These are phyloP conservation scores for Camelina hispida DNA, from an alignment of 345 rosid species.

Conservation along the genomic window DNA sequence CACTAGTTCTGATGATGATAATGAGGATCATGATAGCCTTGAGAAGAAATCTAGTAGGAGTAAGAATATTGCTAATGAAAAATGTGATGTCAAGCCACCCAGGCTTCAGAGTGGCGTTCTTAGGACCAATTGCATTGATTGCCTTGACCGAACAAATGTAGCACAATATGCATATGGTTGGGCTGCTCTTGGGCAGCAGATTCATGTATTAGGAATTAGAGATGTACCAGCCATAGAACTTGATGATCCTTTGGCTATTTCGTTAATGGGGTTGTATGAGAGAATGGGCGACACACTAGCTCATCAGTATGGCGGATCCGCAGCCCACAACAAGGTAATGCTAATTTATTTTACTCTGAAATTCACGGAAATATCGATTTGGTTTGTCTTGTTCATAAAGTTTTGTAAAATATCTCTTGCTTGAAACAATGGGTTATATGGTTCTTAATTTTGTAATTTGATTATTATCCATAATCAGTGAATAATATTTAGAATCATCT, in stretches of 20 bases:
- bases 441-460: constrained; percentile 13
- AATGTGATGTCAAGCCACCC: constrained; percentile 53
- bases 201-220: constrained; percentile 63
- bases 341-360: not conserved
- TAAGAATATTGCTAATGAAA: constrained; percentile 50
- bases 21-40: constrained; percentile 48
- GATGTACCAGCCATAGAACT: constrained; percentile 66
- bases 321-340: constrained; percentile 86
- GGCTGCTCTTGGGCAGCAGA: constrained; percentile 91
- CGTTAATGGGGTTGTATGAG: constrained; percentile 83
- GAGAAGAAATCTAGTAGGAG: constrained; percentile 51
- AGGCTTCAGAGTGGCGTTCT: constrained; percentile 81
- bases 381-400: constrained; percentile 16
- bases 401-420: not conserved
- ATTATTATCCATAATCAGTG: constrained; percentile 1
- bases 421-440: not conserved
- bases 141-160: constrained; percentile 96
- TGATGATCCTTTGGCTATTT: constrained; percentile 71
- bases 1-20: constrained; percentile 46
- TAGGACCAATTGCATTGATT: constrained; percentile 94
- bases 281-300: constrained; percentile 93
- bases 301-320: constrained; percentile 86
- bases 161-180: constrained; percentile 94
- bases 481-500: not conserved
- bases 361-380: not conserved